phyloP scores from a whole-genome alignment of 306 rosid genomes.

The cucumber (Cucumis sativus) region DNA sequence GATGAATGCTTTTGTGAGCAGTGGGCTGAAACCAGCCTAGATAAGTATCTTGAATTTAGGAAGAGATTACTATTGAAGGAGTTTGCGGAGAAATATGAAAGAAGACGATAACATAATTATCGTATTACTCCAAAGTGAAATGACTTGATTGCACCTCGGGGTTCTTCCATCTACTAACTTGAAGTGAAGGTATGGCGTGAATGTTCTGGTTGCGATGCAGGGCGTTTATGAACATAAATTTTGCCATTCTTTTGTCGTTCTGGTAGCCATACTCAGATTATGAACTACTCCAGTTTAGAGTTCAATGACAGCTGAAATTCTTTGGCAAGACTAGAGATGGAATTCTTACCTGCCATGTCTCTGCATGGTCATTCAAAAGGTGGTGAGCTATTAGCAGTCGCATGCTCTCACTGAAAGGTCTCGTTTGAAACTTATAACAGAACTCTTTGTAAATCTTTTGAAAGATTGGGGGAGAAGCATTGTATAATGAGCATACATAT shows the following conservation, averaged over 20 bases:
- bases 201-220: neutral
- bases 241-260: neutral
- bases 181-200: neutral
- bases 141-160: neutral
- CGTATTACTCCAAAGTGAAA: neutral
- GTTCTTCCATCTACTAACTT: neutral
- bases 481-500: neutral
- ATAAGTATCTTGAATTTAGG: slow-evolving; percentile 71
- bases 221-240: neutral
- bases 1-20: slow-evolving; percentile 83
- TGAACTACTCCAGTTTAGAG: neutral
- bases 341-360: neutral
- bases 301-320: neutral
- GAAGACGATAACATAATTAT: slow-evolving; percentile 23
- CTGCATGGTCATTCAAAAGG: neutral
- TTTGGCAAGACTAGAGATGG: neutral
- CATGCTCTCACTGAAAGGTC: neutral
- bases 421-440: neutral
- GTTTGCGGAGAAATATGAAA: slow-evolving; percentile 68
- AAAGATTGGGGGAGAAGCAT: neutral
- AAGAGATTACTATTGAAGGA: slow-evolving; percentile 59
- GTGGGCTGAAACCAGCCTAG: slow-evolving; percentile 93
- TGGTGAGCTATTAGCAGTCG: neutral
- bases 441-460: neutral
- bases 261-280: neutral